Base-by-base conservation (phyloP, 352 stramenopile species). In the Phytopythium boreale region DNA sequence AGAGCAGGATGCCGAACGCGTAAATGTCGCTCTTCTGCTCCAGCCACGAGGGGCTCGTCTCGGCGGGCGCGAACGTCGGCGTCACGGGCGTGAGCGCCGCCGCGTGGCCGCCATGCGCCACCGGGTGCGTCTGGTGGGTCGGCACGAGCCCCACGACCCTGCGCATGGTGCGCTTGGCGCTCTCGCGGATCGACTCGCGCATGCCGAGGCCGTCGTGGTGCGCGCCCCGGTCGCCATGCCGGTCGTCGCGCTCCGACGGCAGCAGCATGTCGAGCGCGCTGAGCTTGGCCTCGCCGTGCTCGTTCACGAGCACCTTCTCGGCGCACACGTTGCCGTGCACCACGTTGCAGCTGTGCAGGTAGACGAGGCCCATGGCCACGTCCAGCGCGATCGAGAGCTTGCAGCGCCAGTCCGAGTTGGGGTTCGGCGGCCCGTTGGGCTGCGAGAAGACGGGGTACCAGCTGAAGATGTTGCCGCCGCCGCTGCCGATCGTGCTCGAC, bases 311-410 rank as follows among this genome's bases (percentile, higher is more conserved):
- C 20, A 94, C 83, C 41, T 89, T 91, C 9, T 77, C 75, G 1
- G 86, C 74, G 9, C 77, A 81, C 7, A 94, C 64, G 36, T 77
- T 69, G 36, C 82, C 80, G 26, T 92, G 86, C 20, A 83, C 75
- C 50, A 88, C 62, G 34, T 87, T 78, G 62, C 77, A 76, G 12
- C 75, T 72, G 51, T 94, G 86, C 9, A 94, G 66, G 47, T 94
- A 94, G 53, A 88, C 76, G 3, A 94, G 76, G 0, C 70, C 86
- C 77, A 91, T 90, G n/a, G 83, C 82, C 19, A 94, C 82, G 64
- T 94, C 84, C 27, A 94, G 62, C 12, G 86, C 86, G 53, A 94
- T 80, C 2, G 83, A 87, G 12, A 94, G 68, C 70, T 94, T 94
- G 65, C 79, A 89, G 0, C 83, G 74, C 73, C 77, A 84, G 43